Percentiles rank a stretch among this genome's conserved stretches.
Conservation (phyloP, 2,329 filamentous ascomycete species). For the Plectosphaerella sp. region DNA sequence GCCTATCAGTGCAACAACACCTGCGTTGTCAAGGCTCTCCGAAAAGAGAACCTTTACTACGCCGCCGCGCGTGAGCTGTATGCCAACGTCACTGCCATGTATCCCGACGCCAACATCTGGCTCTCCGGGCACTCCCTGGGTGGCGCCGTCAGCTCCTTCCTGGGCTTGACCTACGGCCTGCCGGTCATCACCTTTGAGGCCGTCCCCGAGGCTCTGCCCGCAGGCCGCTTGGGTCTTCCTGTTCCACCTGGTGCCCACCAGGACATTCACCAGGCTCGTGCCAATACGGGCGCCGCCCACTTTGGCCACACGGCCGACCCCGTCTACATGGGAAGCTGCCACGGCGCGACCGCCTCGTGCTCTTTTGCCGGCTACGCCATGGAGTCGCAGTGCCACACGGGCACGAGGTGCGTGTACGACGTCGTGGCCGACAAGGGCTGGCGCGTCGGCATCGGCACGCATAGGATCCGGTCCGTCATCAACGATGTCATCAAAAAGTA, state of each 20-base stretch:
- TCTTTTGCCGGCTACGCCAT: slow-evolving; percentile 91
- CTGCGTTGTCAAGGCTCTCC: slow-evolving; percentile 72
- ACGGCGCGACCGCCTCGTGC: slow-evolving; percentile 82
- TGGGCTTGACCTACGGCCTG: slow-evolving; percentile 86
- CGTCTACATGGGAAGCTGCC: slow-evolving; percentile 90
- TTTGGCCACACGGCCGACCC: slow-evolving; percentile 96
- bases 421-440: slow-evolving; percentile 89
- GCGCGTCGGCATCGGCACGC: slow-evolving; percentile 85
- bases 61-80: slow-evolving; percentile 84
- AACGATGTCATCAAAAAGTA: slow-evolving; percentile 82
- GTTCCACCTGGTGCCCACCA: slow-evolving; percentile 75
- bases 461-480: slow-evolving; percentile 87
- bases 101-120: slow-evolving; percentile 83
- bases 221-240: slow-evolving; percentile 78
- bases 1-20: slow-evolving; percentile 92
- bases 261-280: slow-evolving; percentile 63
- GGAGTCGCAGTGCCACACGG: slow-evolving; percentile 89
- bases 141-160: slow-evolving; percentile 80
- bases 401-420: slow-evolving; percentile 84
- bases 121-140: slow-evolving; percentile 89
- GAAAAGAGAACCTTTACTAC: slow-evolving; percentile 86
- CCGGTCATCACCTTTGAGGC: slow-evolving; percentile 93
- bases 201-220: slow-evolving; percentile 84
- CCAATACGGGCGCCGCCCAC: slow-evolving; percentile 76
- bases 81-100: slow-evolving; percentile 84